Evolutionary conservation across 345 rosid genomes (phyloP), one percentile per base, ranked within the genome.

Genomic region (Salix brachista): DNA sequence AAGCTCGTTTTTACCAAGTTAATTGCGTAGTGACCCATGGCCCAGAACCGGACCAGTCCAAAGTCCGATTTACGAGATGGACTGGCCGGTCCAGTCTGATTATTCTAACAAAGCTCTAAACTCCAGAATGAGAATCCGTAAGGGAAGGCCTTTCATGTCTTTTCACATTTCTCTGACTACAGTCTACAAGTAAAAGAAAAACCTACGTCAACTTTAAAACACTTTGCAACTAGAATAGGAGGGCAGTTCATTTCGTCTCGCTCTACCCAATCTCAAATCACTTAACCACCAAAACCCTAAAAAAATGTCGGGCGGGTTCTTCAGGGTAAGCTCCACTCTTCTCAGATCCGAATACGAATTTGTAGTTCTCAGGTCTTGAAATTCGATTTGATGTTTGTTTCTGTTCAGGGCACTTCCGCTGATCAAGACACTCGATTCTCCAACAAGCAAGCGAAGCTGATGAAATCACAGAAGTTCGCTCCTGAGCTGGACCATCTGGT

Each of bases 341-440:
- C 44, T 16, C 14, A 42, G 64, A 60, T 80, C 72, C n/a, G 23
- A 44, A 13, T 11, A 11, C 23, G 6, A 21, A n/a, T 25, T 62
- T 32, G 12, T n/a, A 13, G 23, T 5, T 65, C 48, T 6, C 70
- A 34, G 70, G 77, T 74, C 54, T 80, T 69, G 54, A 72, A 52
- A 30, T 60, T 21, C 11, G 28, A 17, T 46, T 64, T 58, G 34
- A 16, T 26, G n/a, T 19, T 58, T 67, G 23, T 10, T 14, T 56
- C 5, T 36, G 61, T 68, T 60, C 60, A 96, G 99, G 99, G 99
- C 32, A 92, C 99, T 48, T 92, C 98, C 71, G 97, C 97, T 23
- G 99, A 96, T 72, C 99, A 96, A 75, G 99, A 96, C 81, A 94
- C 98, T 71, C 88, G 99, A 77, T 96, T 94, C 84, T 96, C 99